phyloP scores from a whole-genome alignment of 2,329 filamentous ascomycete species.

The Hymenoscyphus occultus region DNA sequence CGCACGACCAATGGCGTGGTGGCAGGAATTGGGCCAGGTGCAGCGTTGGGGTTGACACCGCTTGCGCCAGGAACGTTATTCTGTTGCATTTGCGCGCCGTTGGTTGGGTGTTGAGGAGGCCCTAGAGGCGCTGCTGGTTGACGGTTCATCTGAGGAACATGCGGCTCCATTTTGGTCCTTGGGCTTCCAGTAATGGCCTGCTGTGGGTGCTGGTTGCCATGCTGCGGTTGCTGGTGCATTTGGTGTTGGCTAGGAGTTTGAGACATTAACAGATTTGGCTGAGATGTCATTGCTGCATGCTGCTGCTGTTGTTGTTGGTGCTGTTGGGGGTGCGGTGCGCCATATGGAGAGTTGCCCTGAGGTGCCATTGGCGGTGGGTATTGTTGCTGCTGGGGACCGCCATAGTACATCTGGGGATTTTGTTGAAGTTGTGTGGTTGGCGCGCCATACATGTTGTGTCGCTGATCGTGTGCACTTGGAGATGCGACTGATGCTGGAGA shows the following conservation, averaged over 20 bases:
- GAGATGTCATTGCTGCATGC: slow-evolving; percentile 54
- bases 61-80: slow-evolving; percentile 40
- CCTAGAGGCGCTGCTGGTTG: slow-evolving; percentile 52
- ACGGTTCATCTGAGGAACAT: slow-evolving; percentile 61
- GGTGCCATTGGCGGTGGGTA: slow-evolving; percentile 63
- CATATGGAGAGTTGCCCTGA: slow-evolving; percentile 59
- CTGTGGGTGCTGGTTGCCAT: slow-evolving; percentile 50
- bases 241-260: slow-evolving; percentile 54
- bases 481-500: slow-evolving; percentile 92
- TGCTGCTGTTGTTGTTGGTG: slow-evolving; percentile 46
- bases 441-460: slow-evolving; percentile 75
- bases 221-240: slow-evolving; percentile 58
- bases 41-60: slow-evolving; percentile 81
- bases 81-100: slow-evolving; percentile 45
- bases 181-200: slow-evolving; percentile 61
- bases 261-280: slow-evolving; percentile 66
- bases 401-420: slow-evolving; percentile 74
- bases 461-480: slow-evolving; percentile 82
- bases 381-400: slow-evolving; percentile 51
- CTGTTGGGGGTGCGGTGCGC: slow-evolving; percentile 50
- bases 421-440: slow-evolving; percentile 75
- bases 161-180: slow-evolving; percentile 60
- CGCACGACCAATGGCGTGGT: slow-evolving; percentile 92
- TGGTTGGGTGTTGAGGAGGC: slow-evolving; percentile 42
- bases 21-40: slow-evolving; percentile 92